These are phyloP conservation scores for Lentinus polychrous DNA, from an alignment of 1,284 basidiomycete genomes.

Conservation along the genomic window DNA sequence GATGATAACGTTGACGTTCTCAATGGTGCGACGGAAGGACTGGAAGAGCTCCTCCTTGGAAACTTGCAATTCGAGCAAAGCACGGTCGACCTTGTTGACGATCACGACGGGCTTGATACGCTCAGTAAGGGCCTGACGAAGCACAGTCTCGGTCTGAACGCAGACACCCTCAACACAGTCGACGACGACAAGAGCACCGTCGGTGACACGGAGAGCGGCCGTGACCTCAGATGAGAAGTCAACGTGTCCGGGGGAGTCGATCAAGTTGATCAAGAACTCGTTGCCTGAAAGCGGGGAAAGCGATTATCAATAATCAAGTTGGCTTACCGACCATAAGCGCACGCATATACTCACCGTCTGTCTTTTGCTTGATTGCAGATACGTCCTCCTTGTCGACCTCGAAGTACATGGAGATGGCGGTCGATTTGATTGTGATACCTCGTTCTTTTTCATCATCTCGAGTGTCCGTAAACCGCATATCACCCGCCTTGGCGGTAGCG, in stretches of 20 bases:
- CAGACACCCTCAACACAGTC: constrained; percentile 99
- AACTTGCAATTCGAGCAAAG: constrained; percentile 97
- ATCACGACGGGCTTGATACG: constrained; percentile 99
- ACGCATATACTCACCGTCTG: constrained; percentile 52
- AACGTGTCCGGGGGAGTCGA: constrained; percentile 99
- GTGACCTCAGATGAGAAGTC: constrained; percentile 99
- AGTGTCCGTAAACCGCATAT: constrained; percentile 97
- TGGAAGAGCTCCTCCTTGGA: constrained; percentile 97
- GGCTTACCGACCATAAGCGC: too few relatives aligned
- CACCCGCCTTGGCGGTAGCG: constrained; percentile 91
- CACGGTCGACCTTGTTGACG: constrained; percentile 99
- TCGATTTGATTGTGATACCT: constrained; percentile 99
- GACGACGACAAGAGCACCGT: constrained; percentile 97
- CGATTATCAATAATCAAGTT: background rate
- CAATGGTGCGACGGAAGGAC: constrained; percentile 96
- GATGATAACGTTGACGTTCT: constrained; percentile 98
- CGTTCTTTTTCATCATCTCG: constrained; percentile 99
- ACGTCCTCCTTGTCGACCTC: constrained; percentile 90
- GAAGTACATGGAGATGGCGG: constrained; percentile 99
- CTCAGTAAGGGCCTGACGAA: constrained; percentile 95
- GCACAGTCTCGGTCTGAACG: constrained; percentile 99
- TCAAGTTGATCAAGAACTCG: constrained; percentile 99
- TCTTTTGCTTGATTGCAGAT: constrained; percentile 86
- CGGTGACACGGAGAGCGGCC: constrained; percentile 98
- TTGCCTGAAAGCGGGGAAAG: constrained; percentile 45